Evolutionary conservation across 2,329 filamentous ascomycete species (phyloP).

Genomic region (Zarea fungicola): DNA sequence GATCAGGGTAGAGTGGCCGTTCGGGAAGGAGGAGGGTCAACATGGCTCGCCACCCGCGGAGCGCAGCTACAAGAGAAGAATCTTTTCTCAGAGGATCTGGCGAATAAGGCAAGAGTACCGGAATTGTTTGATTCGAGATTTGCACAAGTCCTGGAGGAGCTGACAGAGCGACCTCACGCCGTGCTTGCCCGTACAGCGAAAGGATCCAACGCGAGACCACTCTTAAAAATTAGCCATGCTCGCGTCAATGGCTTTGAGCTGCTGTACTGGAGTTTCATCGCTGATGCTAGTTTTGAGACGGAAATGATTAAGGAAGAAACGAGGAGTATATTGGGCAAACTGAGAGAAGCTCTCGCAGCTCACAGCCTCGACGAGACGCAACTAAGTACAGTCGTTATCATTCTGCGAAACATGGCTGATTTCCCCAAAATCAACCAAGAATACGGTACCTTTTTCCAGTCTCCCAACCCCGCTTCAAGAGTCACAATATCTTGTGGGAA

Average conservation of each 20-base stretch:
- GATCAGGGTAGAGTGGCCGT: constrained; percentile 49
- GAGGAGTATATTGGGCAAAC: constrained; percentile 39
- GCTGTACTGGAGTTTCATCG: constrained; percentile 33
- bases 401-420: constrained; percentile 74
- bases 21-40: constrained; percentile 68
- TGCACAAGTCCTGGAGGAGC: constrained; percentile 30
- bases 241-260: not conserved
- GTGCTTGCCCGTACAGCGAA: not conserved
- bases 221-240: not conserved
- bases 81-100: not conserved
- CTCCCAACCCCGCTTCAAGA: constrained; percentile 77
- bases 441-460: constrained; percentile 69
- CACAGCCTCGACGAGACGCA: constrained; percentile 24
- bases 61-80: constrained; percentile 48
- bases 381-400: constrained; percentile 56
- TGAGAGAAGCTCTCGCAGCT: constrained; percentile 36
- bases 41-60: constrained; percentile 60
- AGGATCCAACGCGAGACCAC: not conserved
- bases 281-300: constrained; percentile 18
- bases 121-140: constrained; percentile 62
- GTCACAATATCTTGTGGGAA: constrained; percentile 77
- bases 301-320: constrained; percentile 43
- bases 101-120: constrained; percentile 45
- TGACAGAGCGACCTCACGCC: constrained; percentile 18
- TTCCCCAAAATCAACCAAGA: constrained; percentile 70